phyloP scores from a whole-genome alignment of 2,329 filamentous ascomycete genomes.

The Fusarium sp. region DNA sequence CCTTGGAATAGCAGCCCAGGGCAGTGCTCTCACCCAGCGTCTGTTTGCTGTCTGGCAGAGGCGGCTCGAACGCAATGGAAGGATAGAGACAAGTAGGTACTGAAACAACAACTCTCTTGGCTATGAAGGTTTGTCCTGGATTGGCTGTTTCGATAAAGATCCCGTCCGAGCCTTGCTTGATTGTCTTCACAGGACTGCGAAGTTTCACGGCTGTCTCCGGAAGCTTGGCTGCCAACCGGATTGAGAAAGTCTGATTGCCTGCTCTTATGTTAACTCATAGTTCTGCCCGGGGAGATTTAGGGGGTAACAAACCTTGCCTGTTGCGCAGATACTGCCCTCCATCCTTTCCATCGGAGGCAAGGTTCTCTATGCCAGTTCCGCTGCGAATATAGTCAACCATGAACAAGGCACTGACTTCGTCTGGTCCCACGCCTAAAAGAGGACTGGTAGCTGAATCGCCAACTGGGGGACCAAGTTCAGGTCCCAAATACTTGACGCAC shows the following conservation, averaged over 20 bases:
- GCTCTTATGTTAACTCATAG: background rate
- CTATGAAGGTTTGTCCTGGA: constrained; percentile 23
- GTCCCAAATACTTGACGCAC: constrained; percentile 8
- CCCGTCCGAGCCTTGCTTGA: constrained; percentile 30
- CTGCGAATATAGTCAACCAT: constrained; percentile 42
- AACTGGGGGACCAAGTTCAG: constrained; percentile 20
- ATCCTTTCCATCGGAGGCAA: constrained; percentile 37
- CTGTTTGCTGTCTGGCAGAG: constrained; percentile 50
- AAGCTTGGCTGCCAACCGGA: constrained; percentile 31
- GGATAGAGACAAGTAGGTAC: constrained; percentile 46
- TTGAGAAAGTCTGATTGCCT: constrained; percentile 37
- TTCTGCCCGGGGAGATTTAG: no score
- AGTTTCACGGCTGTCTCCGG: constrained; percentile 27
- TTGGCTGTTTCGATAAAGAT: constrained; percentile 34
- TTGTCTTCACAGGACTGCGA: constrained; percentile 32
- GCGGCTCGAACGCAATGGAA: constrained; percentile 44
- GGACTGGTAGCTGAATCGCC: constrained; percentile 11
- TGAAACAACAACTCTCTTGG: constrained; percentile 47
- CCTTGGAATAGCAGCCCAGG: constrained; percentile 55
- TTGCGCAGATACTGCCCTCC: constrained; percentile 46
- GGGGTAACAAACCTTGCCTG: constrained; percentile 32
- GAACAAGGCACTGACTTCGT: constrained; percentile 41
- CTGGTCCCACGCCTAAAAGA: constrained; percentile 39
- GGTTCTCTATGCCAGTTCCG: constrained; percentile 36
- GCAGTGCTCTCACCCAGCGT: constrained; percentile 49